A percentile compares a stretch with the other conserved stretches of the same genome.
phyloP scores from a whole-genome alignment of 2,329 filamentous ascomycete species.

The Penicillium psychrosexuale region DNA sequence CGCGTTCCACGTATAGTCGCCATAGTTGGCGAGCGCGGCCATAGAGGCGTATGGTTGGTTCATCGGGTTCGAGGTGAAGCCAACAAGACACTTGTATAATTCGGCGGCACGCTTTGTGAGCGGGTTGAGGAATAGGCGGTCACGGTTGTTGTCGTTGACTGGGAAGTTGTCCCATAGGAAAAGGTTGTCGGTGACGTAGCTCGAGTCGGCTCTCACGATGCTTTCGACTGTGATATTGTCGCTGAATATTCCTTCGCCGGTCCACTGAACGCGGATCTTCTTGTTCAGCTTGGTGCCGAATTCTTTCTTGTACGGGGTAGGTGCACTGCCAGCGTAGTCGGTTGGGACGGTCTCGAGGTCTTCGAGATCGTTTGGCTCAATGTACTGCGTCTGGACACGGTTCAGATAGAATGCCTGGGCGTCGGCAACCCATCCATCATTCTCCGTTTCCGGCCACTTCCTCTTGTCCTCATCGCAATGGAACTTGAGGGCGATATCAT shows the following conservation, averaged over 20 bases:
- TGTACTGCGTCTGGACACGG: neutral
- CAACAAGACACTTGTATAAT: slow-evolving; percentile 21
- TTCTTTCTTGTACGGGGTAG: slow-evolving; percentile 1
- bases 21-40: neutral
- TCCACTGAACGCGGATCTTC: slow-evolving; percentile 27
- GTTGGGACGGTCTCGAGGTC: neutral
- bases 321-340: neutral
- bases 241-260: slow-evolving; percentile 25
- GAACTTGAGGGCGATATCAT: neutral
- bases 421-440: neutral
- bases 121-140: slow-evolving; percentile 24
- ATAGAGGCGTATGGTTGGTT: slow-evolving; percentile 10
- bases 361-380: neutral
- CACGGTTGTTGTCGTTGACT: slow-evolving; percentile 23
- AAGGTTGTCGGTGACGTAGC: slow-evolving; percentile 23
- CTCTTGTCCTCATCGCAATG: neutral
- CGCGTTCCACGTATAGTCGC: neutral
- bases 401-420: slow-evolving; percentile 1
- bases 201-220: slow-evolving; percentile 6
- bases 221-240: slow-evolving; percentile 15
- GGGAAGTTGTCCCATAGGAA: slow-evolving; percentile 27
- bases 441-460: neutral
- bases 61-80: slow-evolving; percentile 25
- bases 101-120: slow-evolving; percentile 17
- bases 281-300: slow-evolving; percentile 22